These are phyloP conservation scores for Colletotrichum sp. DNA, from an alignment of 2,329 filamentous ascomycete genomes.

Conservation along the genomic window DNA sequence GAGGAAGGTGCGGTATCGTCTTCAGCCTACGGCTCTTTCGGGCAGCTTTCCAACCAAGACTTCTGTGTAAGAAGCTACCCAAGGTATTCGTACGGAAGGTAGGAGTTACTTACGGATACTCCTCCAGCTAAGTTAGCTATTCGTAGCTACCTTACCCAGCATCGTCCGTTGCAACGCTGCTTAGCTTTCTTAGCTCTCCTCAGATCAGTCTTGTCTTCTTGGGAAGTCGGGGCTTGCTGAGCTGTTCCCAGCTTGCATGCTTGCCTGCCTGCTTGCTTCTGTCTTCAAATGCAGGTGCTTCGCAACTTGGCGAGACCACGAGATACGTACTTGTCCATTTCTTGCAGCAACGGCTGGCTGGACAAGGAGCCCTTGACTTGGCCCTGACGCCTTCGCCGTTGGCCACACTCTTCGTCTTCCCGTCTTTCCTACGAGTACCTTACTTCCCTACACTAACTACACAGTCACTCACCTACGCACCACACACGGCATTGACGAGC, in stretches of 20 bases:
- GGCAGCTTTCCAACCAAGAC: conserved; percentile 41
- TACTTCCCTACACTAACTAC: too few species aligned
- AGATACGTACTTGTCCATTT: not conserved
- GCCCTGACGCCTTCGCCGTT: not conserved
- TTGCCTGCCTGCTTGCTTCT: not conserved
- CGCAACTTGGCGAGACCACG: not conserved
- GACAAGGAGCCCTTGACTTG: not conserved
- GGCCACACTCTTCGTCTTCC: not conserved
- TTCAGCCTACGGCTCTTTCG: conserved; percentile 54
- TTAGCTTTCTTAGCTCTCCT: not conserved
- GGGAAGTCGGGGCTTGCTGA: not conserved
- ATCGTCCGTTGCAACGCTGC: conserved; percentile 7
- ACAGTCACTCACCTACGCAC: not conserved
- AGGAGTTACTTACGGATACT: not conserved
- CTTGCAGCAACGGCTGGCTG: not conserved
- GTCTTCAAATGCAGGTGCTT: not conserved
- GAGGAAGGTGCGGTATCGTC: conserved; percentile 15
- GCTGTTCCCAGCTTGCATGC: not conserved
- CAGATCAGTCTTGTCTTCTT: not conserved
- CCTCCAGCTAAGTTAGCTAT: not conserved
- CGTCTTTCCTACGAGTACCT: not conserved
- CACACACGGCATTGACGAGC: conserved; percentile 16
- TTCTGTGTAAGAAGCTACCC: not conserved
- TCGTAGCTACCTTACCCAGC: not conserved
- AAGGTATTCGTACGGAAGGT: not conserved